Evolutionary conservation across 1,284 basidiomycete species (phyloP).

Genomic region (Boletellus deceptivus): DNA sequence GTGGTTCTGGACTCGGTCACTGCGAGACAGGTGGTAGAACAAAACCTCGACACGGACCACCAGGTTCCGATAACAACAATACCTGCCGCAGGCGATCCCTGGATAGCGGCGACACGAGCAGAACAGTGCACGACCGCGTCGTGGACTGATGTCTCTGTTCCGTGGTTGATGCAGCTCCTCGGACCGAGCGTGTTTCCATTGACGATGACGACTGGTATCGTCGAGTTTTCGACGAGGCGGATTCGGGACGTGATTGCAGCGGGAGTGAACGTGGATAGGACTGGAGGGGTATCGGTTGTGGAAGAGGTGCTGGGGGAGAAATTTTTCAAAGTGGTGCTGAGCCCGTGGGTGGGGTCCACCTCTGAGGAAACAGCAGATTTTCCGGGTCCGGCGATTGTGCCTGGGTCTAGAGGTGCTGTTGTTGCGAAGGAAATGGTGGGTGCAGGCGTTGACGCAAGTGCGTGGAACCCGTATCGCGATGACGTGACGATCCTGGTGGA

Average conservation of each 20-base stretch:
- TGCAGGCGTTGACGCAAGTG: neutral
- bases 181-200: conserved; percentile 48
- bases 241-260: conserved; percentile 36
- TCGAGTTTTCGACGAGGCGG: conserved; percentile 48
- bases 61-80: conserved; percentile 14
- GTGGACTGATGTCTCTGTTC: conserved; percentile 29
- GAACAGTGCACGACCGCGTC: conserved; percentile 31
- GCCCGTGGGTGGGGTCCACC: conserved; percentile 27
- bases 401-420: conserved; percentile 11
- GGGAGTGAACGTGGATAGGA: conserved; percentile 32
- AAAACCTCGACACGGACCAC: conserved; percentile 24
- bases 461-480: conserved; percentile 50
- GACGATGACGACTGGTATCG: conserved; percentile 46
- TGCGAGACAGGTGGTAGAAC: conserved; percentile 31
- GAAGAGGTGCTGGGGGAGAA: conserved; percentile 18
- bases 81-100: conserved; percentile 20
- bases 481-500: conserved; percentile 55
- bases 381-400: conserved; percentile 17
- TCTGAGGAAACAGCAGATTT: conserved; percentile 25
- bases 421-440: conserved; percentile 4
- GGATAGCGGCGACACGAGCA: conserved; percentile 21
- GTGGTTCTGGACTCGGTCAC: conserved; percentile 31
- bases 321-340: conserved; percentile 26
- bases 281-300: conserved; percentile 24
- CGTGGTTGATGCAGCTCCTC: conserved; percentile 36